Evolutionary conservation across 306 rosid genomes (phyloP).

Genomic region (Cicer arietinum): DNA sequence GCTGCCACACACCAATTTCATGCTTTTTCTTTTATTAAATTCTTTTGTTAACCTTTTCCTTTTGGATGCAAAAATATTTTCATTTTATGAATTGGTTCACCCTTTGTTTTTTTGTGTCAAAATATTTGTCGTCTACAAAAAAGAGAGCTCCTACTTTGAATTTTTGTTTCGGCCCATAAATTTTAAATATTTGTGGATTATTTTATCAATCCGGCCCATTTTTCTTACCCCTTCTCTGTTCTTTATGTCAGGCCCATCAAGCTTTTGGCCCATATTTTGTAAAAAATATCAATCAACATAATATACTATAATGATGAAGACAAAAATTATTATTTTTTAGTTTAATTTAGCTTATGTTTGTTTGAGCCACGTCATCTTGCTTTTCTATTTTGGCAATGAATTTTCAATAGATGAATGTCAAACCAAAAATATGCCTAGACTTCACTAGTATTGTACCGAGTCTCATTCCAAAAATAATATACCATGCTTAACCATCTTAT

Average conservation of each 20-base stretch:
- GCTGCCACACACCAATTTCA: background rate
- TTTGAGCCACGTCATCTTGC: too few relatives aligned
- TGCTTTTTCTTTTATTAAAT: background rate
- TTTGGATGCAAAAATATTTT: background rate
- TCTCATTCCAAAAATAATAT: background rate
- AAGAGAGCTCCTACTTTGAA: background rate
- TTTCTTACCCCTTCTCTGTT: background rate
- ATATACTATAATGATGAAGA: background rate
- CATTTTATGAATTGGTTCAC: background rate
- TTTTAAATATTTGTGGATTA: too few relatives aligned
- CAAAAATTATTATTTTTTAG: too few relatives aligned
- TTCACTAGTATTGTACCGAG: background rate
- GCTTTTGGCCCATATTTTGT: background rate
- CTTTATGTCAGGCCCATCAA: conserved; percentile 35
- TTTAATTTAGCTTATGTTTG: too few relatives aligned
- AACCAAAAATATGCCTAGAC: background rate
- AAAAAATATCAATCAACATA: background rate
- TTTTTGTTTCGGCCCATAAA: background rate
- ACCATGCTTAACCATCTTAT: background rate
- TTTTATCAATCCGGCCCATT: background rate
- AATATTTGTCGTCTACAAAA: background rate
- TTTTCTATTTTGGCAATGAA: too few relatives aligned
- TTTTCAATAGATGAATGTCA: too few relatives aligned
- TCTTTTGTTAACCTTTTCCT: background rate
- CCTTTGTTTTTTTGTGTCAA: too few relatives aligned